These are phyloP conservation scores for Stagonosporopsis vannaccii DNA, from an alignment of 2,329 filamentous ascomycete genomes.

Conservation along the genomic window DNA sequence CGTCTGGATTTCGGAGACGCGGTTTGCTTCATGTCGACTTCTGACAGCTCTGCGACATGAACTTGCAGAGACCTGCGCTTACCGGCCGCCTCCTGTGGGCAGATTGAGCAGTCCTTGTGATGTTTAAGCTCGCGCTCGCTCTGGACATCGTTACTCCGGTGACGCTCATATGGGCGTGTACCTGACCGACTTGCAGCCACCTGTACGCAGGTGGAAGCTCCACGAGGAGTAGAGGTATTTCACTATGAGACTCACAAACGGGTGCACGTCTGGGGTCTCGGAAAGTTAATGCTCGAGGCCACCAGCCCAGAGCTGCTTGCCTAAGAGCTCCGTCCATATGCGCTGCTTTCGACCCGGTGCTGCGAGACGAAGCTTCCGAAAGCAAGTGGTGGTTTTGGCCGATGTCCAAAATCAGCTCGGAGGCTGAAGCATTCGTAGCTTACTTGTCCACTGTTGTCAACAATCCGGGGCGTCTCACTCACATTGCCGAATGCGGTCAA, in stretches of 20 bases:
- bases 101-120: not conserved
- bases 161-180: not conserved
- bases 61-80: not conserved
- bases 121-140: not conserved
- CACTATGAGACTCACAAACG: not conserved
- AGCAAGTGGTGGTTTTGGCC: not conserved
- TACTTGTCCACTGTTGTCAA: not conserved
- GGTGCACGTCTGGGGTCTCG: not conserved
- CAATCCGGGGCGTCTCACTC: conserved; percentile 1
- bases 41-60: conserved; percentile 15
- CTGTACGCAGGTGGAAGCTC: not conserved
- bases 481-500: conserved; percentile 1
- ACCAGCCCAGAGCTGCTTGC: not conserved
- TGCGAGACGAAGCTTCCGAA: not conserved
- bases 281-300: not conserved
- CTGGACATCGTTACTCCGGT: not conserved
- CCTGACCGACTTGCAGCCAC: not conserved
- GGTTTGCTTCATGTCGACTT: conserved; percentile 16
- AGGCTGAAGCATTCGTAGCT: not conserved
- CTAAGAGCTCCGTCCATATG: not conserved
- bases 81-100: not conserved
- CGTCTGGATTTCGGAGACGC: conserved; percentile 6
- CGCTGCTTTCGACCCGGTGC: not conserved
- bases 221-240: not conserved
- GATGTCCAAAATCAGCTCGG: not conserved